Conservation (phyloP, 305 asterid species). For the Salvia sclarea region DNA sequence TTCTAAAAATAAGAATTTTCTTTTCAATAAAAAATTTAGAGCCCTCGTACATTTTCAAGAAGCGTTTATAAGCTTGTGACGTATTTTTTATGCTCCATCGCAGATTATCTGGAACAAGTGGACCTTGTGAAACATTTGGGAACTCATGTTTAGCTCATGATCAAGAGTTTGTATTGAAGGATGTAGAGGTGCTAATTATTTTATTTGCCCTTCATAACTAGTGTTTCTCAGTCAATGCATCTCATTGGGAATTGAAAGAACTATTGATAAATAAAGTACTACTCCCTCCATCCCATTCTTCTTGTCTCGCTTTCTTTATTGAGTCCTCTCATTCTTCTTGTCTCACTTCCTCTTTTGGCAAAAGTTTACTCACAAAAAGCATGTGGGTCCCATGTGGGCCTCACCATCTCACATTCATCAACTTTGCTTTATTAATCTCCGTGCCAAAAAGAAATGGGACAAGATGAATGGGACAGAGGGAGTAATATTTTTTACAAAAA, state of each 20-base stretch:
- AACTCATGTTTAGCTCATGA: constrained; percentile 85
- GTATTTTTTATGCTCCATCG: neutral
- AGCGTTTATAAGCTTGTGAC: neutral
- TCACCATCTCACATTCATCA: too few relatives aligned
- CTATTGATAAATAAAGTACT: neutral
- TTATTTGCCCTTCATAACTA: neutral
- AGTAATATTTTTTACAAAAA: neutral
- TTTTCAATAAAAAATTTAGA: neutral
- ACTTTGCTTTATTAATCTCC: too few relatives aligned
- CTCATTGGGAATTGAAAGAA: neutral
- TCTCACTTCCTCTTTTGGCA: too few relatives aligned
- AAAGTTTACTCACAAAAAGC: too few relatives aligned
- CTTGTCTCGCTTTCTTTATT: too few relatives aligned
- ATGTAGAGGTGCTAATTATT: constrained; percentile 73
- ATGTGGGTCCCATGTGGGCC: too few relatives aligned
- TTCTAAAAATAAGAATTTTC: neutral
- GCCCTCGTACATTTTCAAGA: neutral
- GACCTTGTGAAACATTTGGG: constrained; percentile 95
- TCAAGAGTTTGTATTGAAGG: constrained; percentile 71
- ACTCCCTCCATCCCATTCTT: too few relatives aligned
- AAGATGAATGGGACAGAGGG: too few relatives aligned
- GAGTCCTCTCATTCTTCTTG: too few relatives aligned
- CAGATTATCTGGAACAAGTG: constrained; percentile 89
- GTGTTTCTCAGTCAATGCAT: neutral
- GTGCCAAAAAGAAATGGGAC: too few relatives aligned